phyloP scores from a whole-genome alignment of 202 grass and related monocot species.

The Digitaria exilis region DNA sequence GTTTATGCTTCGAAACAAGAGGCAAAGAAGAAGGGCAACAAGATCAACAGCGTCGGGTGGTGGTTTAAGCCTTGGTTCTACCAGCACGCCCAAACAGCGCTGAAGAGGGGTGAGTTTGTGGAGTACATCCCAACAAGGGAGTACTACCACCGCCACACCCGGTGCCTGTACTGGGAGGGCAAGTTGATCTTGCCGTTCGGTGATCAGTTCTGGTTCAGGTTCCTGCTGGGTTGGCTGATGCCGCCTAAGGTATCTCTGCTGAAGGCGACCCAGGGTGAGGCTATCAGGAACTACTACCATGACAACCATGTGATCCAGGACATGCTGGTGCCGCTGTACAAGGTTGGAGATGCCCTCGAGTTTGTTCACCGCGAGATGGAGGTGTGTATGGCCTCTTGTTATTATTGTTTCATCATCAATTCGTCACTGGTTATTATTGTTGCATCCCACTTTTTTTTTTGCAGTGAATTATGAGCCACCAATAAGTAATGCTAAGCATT shows the following conservation, averaged over 20 bases:
- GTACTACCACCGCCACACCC: constrained; percentile 94
- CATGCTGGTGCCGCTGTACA: constrained; percentile 84
- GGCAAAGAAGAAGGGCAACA: constrained; percentile 96
- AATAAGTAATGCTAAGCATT: background rate
- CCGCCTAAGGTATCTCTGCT: constrained; percentile 96
- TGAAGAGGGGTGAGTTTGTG: constrained; percentile 83
- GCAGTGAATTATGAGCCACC: background rate
- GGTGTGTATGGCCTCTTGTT: constrained; percentile 39
- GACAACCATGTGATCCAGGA: constrained; percentile 97
- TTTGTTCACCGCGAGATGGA: constrained; percentile 89
- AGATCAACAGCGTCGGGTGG: constrained; percentile 81
- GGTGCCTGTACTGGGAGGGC: constrained; percentile 90
- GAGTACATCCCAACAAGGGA: constrained; percentile 96
- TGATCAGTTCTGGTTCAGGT: constrained; percentile 98
- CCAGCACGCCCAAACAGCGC: constrained; percentile 81
- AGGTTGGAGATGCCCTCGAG: constrained; percentile 84
- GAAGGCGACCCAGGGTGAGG: constrained; percentile 93
- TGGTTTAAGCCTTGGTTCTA: constrained; percentile 99
- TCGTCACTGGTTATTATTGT: background rate
- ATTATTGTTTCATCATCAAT: background rate
- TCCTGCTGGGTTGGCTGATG: constrained; percentile 84
- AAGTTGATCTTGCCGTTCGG: constrained; percentile 92
- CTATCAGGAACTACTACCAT: constrained; percentile 96
- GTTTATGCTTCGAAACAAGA: constrained; percentile 89
- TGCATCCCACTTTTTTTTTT: background rate